Base-by-base conservation (phyloP, 2,329 filamentous ascomycete species). In the Colletotrichum destructivum region DNA sequence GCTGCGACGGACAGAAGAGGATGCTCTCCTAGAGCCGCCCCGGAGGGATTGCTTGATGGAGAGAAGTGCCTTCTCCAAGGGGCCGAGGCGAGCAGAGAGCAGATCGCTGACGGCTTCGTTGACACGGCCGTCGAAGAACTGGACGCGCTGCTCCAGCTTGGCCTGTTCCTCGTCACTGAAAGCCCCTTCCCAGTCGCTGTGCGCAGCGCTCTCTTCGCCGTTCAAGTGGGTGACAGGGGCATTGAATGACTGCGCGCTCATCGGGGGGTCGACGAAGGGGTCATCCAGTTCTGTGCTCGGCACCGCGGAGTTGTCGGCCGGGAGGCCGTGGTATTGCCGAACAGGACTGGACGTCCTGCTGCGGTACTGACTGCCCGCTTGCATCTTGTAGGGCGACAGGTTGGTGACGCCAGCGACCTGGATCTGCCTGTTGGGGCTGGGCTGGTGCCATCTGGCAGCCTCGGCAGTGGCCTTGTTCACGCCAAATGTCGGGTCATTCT, bases 101-200 rank as follows among this genome's bases (percentile, higher is more conserved):
- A 96, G 86, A 59, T 89, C 90, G 63, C 93, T 93, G 74, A 99
- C 93, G 74, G 98, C 84, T 62, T 94, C 91, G 79, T 98, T 95
- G 74, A 99, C 94, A 78, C 94, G 95, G 57, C 90, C 92, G 78
- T 98, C 95, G 77, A 98, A 98, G 87, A 98, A 98, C 57, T 90
- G 89, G 74, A 93, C 94, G 59, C 95, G 91, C 64, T 91, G 91
- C 74, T 93, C 90, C 67, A 98, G 86, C 81, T 97, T 98, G 62
- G 91, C 89, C 70, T 97, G 94, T 77, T 97, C 94, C 44, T 92
- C 91, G 21, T 94, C 93, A 12, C 93, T 92, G 73, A 98, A 91
- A 57, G 92, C 90, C 78, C 93, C 93, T 78, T 97, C 95, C 96
- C 96, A 99, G 80, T 98, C 96, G 79, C 95, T 98, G 71, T 91